phyloP scores from a whole-genome alignment of 1,284 basidiomycete genomes.

The Waitea zeae region DNA sequence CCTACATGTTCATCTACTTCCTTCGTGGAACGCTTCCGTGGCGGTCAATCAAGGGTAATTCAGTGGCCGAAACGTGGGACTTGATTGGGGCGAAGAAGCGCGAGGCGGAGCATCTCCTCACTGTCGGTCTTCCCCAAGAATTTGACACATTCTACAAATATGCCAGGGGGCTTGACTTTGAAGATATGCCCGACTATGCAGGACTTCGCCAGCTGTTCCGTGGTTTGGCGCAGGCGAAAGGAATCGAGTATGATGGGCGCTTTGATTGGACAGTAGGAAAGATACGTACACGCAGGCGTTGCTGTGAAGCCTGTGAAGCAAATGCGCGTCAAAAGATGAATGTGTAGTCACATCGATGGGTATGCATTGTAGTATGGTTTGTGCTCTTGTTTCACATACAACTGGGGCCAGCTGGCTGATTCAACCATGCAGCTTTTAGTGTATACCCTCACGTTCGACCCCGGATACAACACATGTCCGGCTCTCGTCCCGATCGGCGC shows the following conservation, averaged over 20 bases:
- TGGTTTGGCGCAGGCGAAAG: slow-evolving; percentile 33
- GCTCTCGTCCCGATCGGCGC: too few species aligned
- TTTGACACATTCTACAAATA: slow-evolving; percentile 81
- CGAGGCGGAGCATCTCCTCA: slow-evolving; percentile 40
- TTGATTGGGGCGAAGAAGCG: slow-evolving; percentile 52
- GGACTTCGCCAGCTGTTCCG: slow-evolving; percentile 73
- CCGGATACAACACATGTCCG: too few species aligned
- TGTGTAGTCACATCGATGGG: too few species aligned
- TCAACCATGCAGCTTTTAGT: too few species aligned
- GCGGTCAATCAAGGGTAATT: slow-evolving; percentile 66
- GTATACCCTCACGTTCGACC: too few species aligned
- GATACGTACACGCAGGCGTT: too few species aligned
- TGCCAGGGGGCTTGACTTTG: slow-evolving; percentile 73
- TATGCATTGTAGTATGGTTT: too few species aligned
- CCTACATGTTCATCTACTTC: slow-evolving; percentile 90
- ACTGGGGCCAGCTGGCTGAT: too few species aligned
- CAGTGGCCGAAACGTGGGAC: slow-evolving; percentile 71
- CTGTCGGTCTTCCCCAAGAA: slow-evolving; percentile 72
- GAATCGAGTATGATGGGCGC: slow-evolving; percentile 34
- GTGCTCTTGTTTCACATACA: too few species aligned
- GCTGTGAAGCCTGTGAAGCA: too few species aligned
- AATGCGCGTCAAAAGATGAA: too few species aligned
- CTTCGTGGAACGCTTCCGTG: slow-evolving; percentile 81
- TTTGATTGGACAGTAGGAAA: slow-evolving; percentile 27
- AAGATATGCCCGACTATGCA: slow-evolving; percentile 83